Evolutionary conservation across 2,329 filamentous ascomycete genomes (phyloP), one percentile per base, ranked within the genome.

Genomic region (Atkinsonella texensis): DNA sequence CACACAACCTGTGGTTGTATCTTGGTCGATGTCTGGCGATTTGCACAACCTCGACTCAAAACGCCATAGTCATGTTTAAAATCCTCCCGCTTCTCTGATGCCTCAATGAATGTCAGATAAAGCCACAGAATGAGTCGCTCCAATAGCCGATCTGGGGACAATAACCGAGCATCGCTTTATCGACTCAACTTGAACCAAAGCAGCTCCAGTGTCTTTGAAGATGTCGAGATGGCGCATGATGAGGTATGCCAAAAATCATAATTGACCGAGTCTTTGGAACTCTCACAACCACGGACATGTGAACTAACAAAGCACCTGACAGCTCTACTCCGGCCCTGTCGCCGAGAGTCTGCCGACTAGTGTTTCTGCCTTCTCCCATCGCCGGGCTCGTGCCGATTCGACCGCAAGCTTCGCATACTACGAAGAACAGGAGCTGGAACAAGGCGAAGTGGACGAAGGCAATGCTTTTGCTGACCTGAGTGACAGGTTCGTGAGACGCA

Each of bases 161-260:
- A 48, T 42, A 47, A 39, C 15, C 48, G 32, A 41, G 28, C 54
- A 35, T 45, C 55, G 11, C 48, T 55, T 17, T 87, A 88, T 67
- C 74, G 83, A 50, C 74, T 84, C 51, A 75, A 75, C 57, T 85
- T 83, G 49, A 87, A 87, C 61, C 74, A 82, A 60, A 89, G 85
- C 70, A 81, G 77, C 68, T 75, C 83, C 38, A 95, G 88, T 68
- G 84, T 96, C 59, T 84, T 95, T 60, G 89, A 89, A 58, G 89
- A 95, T 68, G 90, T 97, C n/a, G 91, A 96, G 66, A 97, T 98
- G 93, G 91, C 93, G 18, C 89, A 94, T 49, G 88, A 95, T 65
- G 91, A 97, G 79, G 87, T 50, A 52, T 17, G 13, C 28, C 18
- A n/a, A 41, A 17, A 18, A 8, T 8, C 4, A 2, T 13, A 2